Evolutionary conservation across 495 filamentous ascomycete species (phyloP).

Genomic region (Penicillium bialowiezense): DNA sequence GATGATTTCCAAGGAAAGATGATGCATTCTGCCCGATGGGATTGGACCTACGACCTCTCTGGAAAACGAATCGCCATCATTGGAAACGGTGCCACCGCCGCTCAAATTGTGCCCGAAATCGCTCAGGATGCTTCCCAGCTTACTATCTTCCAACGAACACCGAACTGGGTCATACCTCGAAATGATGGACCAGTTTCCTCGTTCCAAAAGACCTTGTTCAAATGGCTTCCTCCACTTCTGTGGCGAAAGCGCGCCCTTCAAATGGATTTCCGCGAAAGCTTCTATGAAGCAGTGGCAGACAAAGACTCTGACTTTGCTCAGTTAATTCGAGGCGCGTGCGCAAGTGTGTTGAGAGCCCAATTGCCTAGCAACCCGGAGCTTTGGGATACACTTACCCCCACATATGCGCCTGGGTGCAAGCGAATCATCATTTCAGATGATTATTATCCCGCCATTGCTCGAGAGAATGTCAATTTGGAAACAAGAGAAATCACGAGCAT

Average conservation of each 20-base stretch:
- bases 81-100: conserved; percentile 61
- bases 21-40: conserved; percentile 57
- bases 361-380: conserved; percentile 41
- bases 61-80: conserved; percentile 54
- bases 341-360: conserved; percentile 28
- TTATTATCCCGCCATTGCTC: conserved; percentile 47
- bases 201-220: conserved; percentile 32
- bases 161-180: conserved; percentile 62
- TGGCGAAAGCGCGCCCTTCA: conserved; percentile 44
- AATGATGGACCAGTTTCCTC: conserved; percentile 38
- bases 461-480: conserved; percentile 47
- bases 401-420: conserved; percentile 54
- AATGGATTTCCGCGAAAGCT: conserved; percentile 48
- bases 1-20: conserved; percentile 52
- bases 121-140: conserved; percentile 53
- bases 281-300: conserved; percentile 38
- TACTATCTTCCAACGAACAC: conserved; percentile 65
- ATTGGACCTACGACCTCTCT: conserved; percentile 42
- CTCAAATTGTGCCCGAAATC: conserved; percentile 68
- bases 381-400: conserved; percentile 47
- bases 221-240: conserved; percentile 44
- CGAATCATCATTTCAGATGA: conserved; percentile 55
- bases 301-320: conserved; percentile 30
- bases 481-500: conserved; percentile 43
- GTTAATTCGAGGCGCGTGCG: conserved; percentile 26